A percentile compares a stretch with the other conserved stretches of the same genome.
These are phyloP conservation scores for Vaccinium macrocarpon DNA, from an alignment of 148 eudicot genomes.

Conservation along the genomic window DNA sequence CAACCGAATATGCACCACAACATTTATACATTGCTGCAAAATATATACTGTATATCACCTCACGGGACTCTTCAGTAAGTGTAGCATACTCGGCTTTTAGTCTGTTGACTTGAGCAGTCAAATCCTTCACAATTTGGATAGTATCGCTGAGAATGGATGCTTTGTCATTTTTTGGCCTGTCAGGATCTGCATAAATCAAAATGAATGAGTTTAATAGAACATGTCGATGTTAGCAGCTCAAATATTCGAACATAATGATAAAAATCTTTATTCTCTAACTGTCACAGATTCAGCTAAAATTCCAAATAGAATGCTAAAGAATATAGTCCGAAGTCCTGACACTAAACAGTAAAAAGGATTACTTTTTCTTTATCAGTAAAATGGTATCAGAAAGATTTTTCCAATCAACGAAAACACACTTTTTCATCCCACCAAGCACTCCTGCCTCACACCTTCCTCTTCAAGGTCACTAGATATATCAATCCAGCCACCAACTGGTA, in stretches of 20 bases:
- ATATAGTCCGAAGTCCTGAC: background rate
- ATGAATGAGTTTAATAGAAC: background rate
- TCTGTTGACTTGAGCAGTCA: constrained; percentile 69
- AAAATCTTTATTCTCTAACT: background rate
- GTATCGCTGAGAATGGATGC: constrained; percentile 76
- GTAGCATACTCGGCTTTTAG: constrained; percentile 70
- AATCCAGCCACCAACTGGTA: background rate
- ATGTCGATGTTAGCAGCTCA: background rate
- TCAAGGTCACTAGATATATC: background rate
- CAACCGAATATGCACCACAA: background rate
- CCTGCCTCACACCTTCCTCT: background rate
- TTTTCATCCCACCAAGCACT: background rate
- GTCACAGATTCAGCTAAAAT: background rate
- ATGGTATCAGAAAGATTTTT: background rate
- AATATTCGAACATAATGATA: background rate
- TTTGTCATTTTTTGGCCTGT: constrained; percentile 84
- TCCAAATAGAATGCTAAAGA: background rate
- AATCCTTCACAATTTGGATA: constrained; percentile 68
- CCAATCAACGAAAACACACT: background rate
- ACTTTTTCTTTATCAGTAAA: background rate
- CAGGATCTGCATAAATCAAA: constrained; percentile 55
- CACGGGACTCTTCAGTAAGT: constrained; percentile 69
- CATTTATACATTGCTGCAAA: background rate
- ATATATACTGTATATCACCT: constrained; percentile 38
- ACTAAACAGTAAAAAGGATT: background rate